Evolutionary conservation across 345 rosid species (phyloP), one percentile per base, ranked within the genome.

Genomic region (Murraya paniculata): DNA sequence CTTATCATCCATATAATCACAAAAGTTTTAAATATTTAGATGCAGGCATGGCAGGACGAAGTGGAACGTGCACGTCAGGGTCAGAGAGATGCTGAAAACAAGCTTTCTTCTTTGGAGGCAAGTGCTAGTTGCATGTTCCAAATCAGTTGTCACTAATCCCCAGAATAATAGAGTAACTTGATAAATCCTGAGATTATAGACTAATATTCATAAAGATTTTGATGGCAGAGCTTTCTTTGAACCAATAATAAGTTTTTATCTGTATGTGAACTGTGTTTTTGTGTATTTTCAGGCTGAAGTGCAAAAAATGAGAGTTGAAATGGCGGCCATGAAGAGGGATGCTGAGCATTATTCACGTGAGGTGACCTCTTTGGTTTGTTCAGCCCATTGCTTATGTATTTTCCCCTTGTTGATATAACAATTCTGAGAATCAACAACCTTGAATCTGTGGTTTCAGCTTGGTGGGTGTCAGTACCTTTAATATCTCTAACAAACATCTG

Each of bases 331-430:
- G 98, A 94, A 91, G 88, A 91, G 98, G 82, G 99, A 96, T 87
- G 98, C 99, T n/a, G 99, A 96, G 83, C 99, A 91, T 81, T 96
- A 96, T 89, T 96, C 99, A 67, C 95, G 98, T 48, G 97, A 96
- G 95, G 99, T 96, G 77, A 83, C 60, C 70, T 77, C 67, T 75
- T 61, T 75, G 18, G 68, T 78, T 28, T 81, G 69, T 80, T 50
- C 78, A 13, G 68, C 62, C 36, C 38, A 70, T 80, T 76, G n/a
- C 39, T 28, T 67, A 4, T 74, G 4, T 71, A 33, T 59, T 78
- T 75, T 78, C 64, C 11, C 71, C 72, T 39, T 71, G 27, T 68
- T 62, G 9, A 57, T 14, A 33, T 71, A 2, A 55, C 10, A 7
- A n/a, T 57, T 57, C 33, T 65, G 39, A 55, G 59, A 59, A 27